These are phyloP conservation scores for Fusarium abutilonis DNA, from an alignment of 2,329 filamentous ascomycete species.

Conservation along the genomic window DNA sequence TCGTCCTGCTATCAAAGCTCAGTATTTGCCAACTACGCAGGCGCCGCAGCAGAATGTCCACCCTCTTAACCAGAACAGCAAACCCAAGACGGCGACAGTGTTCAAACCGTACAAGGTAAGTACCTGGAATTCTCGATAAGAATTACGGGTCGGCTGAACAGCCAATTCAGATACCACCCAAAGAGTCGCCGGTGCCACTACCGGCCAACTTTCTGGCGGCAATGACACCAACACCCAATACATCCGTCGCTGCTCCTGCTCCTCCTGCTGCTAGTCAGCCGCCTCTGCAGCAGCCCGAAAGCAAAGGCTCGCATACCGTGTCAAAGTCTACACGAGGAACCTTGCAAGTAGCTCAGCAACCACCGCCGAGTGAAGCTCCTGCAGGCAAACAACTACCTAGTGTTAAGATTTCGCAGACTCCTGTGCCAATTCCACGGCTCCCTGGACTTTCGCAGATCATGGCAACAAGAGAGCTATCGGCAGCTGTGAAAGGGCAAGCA, in stretches of 20 bases:
- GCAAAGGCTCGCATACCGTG: conserved; percentile 3
- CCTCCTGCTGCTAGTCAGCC: conserved; percentile 28
- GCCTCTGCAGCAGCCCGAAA: conserved; percentile 21
- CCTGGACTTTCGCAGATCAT: conserved; percentile 18
- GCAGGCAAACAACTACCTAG: conserved; percentile 7
- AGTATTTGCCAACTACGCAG: conserved; percentile 26
- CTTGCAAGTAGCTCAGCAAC: conserved; percentile 12
- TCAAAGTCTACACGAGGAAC: conserved; percentile 6
- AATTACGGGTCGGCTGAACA: conserved; percentile 46
- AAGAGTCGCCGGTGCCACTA: conserved; percentile 57
- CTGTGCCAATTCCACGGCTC: conserved; percentile 48
- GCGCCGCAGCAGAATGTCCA: conserved; percentile 14
- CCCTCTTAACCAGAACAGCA: conserved; percentile 29
- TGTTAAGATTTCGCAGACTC: conserved; percentile 42
- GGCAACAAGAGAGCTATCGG: conserved; percentile 1
- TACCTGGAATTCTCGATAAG: conserved; percentile 40
- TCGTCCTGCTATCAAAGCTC: conserved; percentile 38
- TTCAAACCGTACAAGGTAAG: conserved; percentile 50
- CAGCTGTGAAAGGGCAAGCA: neutral
- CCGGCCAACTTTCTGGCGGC: conserved; percentile 57
- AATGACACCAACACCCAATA: conserved; percentile 48
- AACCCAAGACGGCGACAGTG: conserved; percentile 40
- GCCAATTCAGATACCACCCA: conserved; percentile 49
- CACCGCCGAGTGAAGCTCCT: conserved; percentile 20
- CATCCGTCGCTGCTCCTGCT: conserved; percentile 28